phyloP scores from a whole-genome alignment of 441 rosid species.

The Pelargonium hybrid region DNA sequence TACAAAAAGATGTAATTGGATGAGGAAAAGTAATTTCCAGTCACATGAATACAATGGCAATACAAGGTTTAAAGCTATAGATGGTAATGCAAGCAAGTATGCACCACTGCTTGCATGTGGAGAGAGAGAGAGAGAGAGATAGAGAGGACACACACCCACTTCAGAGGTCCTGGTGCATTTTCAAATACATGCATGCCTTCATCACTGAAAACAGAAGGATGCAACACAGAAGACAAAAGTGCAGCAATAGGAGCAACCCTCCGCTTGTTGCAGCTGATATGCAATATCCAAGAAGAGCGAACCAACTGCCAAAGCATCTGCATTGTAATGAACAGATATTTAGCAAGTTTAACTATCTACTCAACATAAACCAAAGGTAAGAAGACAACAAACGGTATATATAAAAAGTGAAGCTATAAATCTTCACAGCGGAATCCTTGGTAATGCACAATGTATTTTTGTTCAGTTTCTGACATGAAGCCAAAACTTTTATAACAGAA shows the following conservation, averaged over 20 bases:
- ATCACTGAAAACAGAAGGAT: constrained; percentile 55
- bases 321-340: constrained; percentile 18
- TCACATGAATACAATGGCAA: not conserved
- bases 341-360: not conserved
- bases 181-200: constrained; percentile 55
- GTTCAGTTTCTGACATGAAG: not conserved
- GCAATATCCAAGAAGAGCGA: constrained; percentile 80
- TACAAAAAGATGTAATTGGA: constrained; percentile 26
- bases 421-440: not conserved
- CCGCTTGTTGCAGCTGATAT: constrained; percentile 79
- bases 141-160: constrained; percentile 57
- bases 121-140: constrained; percentile 2
- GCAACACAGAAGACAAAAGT: constrained; percentile 75
- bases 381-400: not conserved
- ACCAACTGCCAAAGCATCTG: constrained; percentile 90
- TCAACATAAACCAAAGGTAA: not conserved
- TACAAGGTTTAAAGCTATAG: not conserved
- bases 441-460: not conserved
- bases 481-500: not conserved
- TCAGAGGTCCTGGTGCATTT: constrained; percentile 62
- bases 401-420: not conserved
- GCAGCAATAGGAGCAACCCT: constrained; percentile 92
- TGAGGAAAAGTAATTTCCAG: constrained; percentile 9
- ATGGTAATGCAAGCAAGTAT: not conserved
- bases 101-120: not conserved